Evolutionary conservation across 2,329 filamentous ascomycete species (phyloP).

Genomic region (Parafenestella ontariensis): DNA sequence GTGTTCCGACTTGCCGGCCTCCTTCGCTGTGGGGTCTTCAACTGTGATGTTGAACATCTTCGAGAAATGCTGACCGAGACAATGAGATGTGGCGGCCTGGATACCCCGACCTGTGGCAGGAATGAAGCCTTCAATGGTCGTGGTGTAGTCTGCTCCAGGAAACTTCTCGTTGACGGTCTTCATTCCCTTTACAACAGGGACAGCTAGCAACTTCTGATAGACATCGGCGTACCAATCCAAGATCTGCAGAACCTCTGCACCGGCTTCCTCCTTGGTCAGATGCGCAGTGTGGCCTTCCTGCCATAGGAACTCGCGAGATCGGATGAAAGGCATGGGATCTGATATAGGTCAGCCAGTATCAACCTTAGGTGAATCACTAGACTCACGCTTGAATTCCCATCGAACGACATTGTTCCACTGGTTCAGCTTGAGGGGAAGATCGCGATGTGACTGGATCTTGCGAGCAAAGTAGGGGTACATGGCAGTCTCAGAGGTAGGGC

Average conservation of each 20-base stretch:
- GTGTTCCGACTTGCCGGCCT: constrained; percentile 67
- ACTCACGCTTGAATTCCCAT: constrained; percentile 87
- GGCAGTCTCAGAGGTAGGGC: constrained; percentile 75
- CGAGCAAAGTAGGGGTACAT: constrained; percentile 97
- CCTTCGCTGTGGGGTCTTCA: constrained; percentile 80
- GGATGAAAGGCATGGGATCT: constrained; percentile 74
- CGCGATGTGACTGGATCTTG: constrained; percentile 96
- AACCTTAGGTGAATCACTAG: constrained; percentile 46
- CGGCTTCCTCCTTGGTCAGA: constrained; percentile 80
- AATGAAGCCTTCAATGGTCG: constrained; percentile 96
- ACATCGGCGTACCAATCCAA: constrained; percentile 90
- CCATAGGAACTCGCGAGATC: constrained; percentile 93
- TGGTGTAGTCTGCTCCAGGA: constrained; percentile 94
- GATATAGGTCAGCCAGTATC: background rate
- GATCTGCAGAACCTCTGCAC: constrained; percentile 88
- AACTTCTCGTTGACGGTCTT: constrained; percentile 99
- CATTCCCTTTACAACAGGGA: constrained; percentile 88
- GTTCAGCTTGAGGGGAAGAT: constrained; percentile 91
- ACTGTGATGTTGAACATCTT: constrained; percentile 99
- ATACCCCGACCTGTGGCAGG: constrained; percentile 95
- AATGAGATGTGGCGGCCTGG: constrained; percentile 94
- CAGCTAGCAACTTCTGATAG: constrained; percentile 91
- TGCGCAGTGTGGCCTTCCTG: constrained; percentile 97
- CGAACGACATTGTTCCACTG: constrained; percentile 97
- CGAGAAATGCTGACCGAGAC: constrained; percentile 95